Evolutionary conservation across 192 early-diverging fungal species (phyloP), one percentile per base, ranked within the genome.

Genomic region (Gamsiella multidivaricata): DNA sequence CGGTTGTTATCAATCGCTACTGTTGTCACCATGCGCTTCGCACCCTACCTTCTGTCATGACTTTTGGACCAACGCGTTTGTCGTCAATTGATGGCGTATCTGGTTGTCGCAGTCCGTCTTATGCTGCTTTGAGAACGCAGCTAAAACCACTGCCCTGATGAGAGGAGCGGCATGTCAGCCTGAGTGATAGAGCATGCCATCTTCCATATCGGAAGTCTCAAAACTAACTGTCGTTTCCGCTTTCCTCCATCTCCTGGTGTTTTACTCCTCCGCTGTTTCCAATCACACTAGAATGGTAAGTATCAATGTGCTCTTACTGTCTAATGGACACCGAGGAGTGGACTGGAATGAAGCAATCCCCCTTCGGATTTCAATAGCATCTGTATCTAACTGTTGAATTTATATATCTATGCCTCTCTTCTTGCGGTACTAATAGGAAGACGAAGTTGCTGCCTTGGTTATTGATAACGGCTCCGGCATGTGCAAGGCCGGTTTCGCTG

Each of bases 401-500:
- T 20, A 6, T 20, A 8, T 20, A 5, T 18, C 22, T 49, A 2
- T 36, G n/a, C 50, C 18, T 10, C 26, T 6, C 18, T 32, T 31
- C n/a, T 26, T 22, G 31, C 20, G 33, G 33, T 47, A n/a, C n/a
- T 50, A 52, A 41, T 59, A 73, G 70, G 92, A 92, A 76, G 92
- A 93, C 71, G 92, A 93, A 88, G 90, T 93, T 68, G 92, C 91
- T 69, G 92, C 92, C 81, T 90, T 93, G 80, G 94, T 94, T 75
- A 94, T 95, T 80, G 94, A 95, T 84, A 94, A 94, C 84, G 94
- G 94, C 81, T 95, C 94, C 81, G 92, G 94, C 81, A 95, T 95
- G 94, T 95, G 94, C 89, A 95, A 95, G 86, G 93, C 93, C 85
- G 94, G 94, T 81, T 95, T 95, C 81, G 94, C 93, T 79, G 94